Percentiles rank a stretch among this genome's conserved stretches.
phyloP scores from a whole-genome alignment of 2,329 filamentous ascomycete genomes.

The Teratosphaeria zuluensis region DNA sequence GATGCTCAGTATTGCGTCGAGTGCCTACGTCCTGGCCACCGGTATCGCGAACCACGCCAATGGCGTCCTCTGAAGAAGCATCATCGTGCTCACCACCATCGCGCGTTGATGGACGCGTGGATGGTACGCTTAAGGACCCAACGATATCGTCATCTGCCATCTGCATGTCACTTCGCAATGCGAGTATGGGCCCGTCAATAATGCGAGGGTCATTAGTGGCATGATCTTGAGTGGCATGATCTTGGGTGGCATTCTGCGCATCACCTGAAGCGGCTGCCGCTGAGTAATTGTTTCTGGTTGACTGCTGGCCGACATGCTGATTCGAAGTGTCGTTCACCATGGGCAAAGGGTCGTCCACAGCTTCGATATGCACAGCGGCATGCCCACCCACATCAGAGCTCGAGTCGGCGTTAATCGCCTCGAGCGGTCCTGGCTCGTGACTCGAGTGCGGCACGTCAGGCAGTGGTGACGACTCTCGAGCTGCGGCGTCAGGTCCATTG shows the following conservation, averaged over 20 bases:
- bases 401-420: constrained; percentile 17
- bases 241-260: not conserved
- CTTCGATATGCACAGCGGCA: not conserved
- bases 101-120: not conserved
- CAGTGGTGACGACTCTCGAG: not conserved
- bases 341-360: not conserved
- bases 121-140: not conserved
- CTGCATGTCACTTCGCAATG: not conserved
- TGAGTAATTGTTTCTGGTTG: not conserved
- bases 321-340: not conserved
- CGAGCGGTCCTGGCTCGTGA: not conserved
- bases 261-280: not conserved
- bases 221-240: not conserved
- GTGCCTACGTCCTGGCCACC: not conserved
- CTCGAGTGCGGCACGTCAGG: not conserved
- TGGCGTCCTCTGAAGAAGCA: not conserved
- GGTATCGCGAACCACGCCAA: not conserved
- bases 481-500: not conserved
- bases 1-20: not conserved
- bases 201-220: not conserved
- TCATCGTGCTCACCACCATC: not conserved
- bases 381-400: constrained; percentile 11
- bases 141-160: not conserved
- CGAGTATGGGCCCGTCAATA: not conserved
- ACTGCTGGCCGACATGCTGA: not conserved